Percentiles rank a stretch among this genome's conserved stretches.
Evolutionary conservation across 192 early-diverging fungal genomes (phyloP).

Genomic region (Dissophora ornata): DNA sequence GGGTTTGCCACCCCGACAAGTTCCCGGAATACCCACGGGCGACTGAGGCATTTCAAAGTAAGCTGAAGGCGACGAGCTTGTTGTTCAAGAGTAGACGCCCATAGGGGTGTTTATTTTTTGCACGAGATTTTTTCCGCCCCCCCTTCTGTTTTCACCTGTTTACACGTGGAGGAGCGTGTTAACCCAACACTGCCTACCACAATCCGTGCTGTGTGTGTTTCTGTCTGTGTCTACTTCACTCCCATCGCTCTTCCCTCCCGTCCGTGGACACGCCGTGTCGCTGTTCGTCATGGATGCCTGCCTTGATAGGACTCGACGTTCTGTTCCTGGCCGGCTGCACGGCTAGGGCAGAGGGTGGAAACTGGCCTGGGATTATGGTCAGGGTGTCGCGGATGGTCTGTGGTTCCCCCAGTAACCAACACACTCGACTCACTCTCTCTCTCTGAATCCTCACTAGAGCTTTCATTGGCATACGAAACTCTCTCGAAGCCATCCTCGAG

Average conservation of each 20-base stretch:
- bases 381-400: too few relatives aligned
- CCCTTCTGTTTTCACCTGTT: background rate
- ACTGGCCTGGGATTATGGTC: too few relatives aligned
- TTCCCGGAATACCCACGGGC: slow-evolving; percentile 67
- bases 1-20: slow-evolving; percentile 70
- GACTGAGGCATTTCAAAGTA: slow-evolving; percentile 68
- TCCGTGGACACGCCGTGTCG: too few relatives aligned
- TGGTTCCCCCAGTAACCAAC: too few relatives aligned
- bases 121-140: slow-evolving; percentile 21
- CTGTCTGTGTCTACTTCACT: background rate
- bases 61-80: slow-evolving; percentile 3
- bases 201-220: too few relatives aligned
- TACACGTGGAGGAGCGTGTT: slow-evolving; percentile 25
- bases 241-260: too few relatives aligned
- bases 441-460: slow-evolving; percentile 35
- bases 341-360: too few relatives aligned
- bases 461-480: slow-evolving; percentile 67
- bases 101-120: slow-evolving; percentile 18
- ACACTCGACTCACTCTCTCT: slow-evolving; percentile 3
- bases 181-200: too few relatives aligned
- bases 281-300: too few relatives aligned
- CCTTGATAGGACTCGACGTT: too few relatives aligned
- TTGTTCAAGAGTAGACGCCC: too few relatives aligned
- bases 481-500: slow-evolving; percentile 62
- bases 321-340: too few relatives aligned